Conservation (phyloP, 495 filamentous ascomycete genomes). For the Hypoxylon trugodes region DNA sequence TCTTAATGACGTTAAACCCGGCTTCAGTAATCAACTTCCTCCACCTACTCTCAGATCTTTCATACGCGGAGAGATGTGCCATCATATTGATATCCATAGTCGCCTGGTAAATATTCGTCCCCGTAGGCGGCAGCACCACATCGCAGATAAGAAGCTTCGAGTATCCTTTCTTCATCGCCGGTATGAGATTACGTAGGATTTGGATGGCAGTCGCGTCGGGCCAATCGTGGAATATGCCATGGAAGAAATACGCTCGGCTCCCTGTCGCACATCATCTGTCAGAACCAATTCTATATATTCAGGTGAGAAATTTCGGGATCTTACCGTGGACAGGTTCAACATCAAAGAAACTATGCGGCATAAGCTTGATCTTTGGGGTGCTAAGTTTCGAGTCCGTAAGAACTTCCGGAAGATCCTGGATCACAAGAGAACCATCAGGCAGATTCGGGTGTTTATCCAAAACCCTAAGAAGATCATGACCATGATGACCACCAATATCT, state of each 20-base stretch:
- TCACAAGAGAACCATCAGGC: slow-evolving; percentile 45
- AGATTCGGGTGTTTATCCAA: slow-evolving; percentile 45
- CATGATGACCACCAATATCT: slow-evolving; percentile 55
- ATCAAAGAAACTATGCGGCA: slow-evolving; percentile 47
- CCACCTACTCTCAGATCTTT: slow-evolving; percentile 55
- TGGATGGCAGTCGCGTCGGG: slow-evolving; percentile 39
- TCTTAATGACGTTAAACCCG: slow-evolving; percentile 53
- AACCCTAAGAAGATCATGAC: slow-evolving; percentile 49
- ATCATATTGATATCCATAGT: slow-evolving; percentile 60
- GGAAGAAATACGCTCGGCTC: slow-evolving; percentile 54
- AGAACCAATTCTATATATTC: slow-evolving; percentile 27
- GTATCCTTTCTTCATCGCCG: slow-evolving; percentile 41
- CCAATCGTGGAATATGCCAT: slow-evolving; percentile 57
- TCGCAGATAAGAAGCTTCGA: slow-evolving; percentile 41
- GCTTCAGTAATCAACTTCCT: slow-evolving; percentile 47
- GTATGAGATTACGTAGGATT: slow-evolving; percentile 29
- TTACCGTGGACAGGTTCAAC: slow-evolving; percentile 44
- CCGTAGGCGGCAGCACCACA: slow-evolving; percentile 39
- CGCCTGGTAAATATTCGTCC: slow-evolving; percentile 41
- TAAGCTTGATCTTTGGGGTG: slow-evolving; percentile 38
- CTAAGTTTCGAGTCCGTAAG: slow-evolving; percentile 32
- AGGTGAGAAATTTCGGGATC: slow-evolving; percentile 18
- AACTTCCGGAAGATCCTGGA: slow-evolving; percentile 52
- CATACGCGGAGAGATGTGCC: slow-evolving; percentile 45
- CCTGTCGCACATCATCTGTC: slow-evolving; percentile 34